Evolutionary conservation across 768 basidiomycete genomes (phyloP), one percentile per base, ranked within the genome.

Genomic region (Lentinula guzmanii): DNA sequence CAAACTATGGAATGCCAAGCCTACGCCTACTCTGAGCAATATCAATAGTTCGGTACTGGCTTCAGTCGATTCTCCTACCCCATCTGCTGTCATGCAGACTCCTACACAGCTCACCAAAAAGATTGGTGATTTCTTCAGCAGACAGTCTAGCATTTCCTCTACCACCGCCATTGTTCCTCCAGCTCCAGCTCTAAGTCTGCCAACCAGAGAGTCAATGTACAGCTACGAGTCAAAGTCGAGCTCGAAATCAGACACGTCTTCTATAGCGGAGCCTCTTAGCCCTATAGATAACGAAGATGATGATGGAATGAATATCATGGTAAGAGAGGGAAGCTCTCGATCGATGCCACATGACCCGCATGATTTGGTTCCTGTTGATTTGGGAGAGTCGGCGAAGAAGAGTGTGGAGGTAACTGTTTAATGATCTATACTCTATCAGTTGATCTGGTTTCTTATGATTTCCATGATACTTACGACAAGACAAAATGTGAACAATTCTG

Each of bases 41-140:
- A n/a, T 60, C 59, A 42, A 31, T 31, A 50, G 51, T 48, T 58
- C 66, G 21, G 61, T 64, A 34, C 35, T 66, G 10, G 53, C 63
- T 24, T 52, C 53, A 3, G 58, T 62, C 34, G 65, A 70, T 48
- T 46, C 67, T 31, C 53, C 52, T 33, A 43, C 37, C 1, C 31
- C 55, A 43, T 39, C 61, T 54, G 62, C 68, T 48, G 33, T 35
- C n/a, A 41, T 41, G 6, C 59, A 53, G n/a, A 62, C 57, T 34
- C 66, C 67, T 55, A 65, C 68, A 34, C 70, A 76, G 46, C 67
- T 76, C 24, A 52, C 78, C 41, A 73, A 71, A 67, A 82, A 82
- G 68, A 68, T 83, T 15, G 80, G 80, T 11, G 78, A 79, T 8
- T 75, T 83, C 67, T 83, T 83, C 69, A 70, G 72, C 52, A 63